Base-by-base conservation (phyloP, 495 filamentous ascomycete genomes). In the Tuber borchii region DNA sequence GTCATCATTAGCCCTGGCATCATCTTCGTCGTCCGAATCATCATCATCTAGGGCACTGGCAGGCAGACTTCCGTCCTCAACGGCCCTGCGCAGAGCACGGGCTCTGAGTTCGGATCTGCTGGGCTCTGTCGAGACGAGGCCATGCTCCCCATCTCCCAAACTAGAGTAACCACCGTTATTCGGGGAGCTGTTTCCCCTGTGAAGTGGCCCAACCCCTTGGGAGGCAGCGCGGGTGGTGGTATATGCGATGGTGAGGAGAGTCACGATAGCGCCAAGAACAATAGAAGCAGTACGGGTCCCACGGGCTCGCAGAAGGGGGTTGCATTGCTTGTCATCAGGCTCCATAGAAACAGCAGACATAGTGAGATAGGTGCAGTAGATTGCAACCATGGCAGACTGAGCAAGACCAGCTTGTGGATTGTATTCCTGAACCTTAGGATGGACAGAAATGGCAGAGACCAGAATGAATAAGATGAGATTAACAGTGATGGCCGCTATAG, bases 301-400 rank as follows among this genome's bases (percentile, higher is more conserved):
- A 48, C 92, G 90, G 31, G 95, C 94, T 61, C 93, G 92, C 72
- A 97, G 87, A 71, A 98, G 86, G 5, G 95, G 95, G 86, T 99
- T 99, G 89, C 95, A 99, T 71, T 92, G 88, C 74, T 90, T 89
- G 85, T 97, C 94, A 85, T 99, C 95, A 6, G 95, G 95, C 81
- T 99, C 95, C 95, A 99, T 98, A 74, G 92, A 95, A 2, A 99
- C 96, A 73, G 95, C 96, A 6, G 94, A 97, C 90, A 99, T 93
- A 80, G 95, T 99, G 69, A 99, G 89, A 83, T 99, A 99, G 70
- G 95, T 97, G 88, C 95, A 98, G 87, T 99, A 99, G 74, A 97
- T 88, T 1, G 95, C 93, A 45, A 99, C 95, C 91, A 98, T 98
- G 76, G 95, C 95, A 71, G 94, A 93, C 84, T 99, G 96, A 17